Evolutionary conservation across 495 filamentous ascomycete genomes (phyloP), one percentile per base, ranked within the genome.

Genomic region (Penicillium lividum): DNA sequence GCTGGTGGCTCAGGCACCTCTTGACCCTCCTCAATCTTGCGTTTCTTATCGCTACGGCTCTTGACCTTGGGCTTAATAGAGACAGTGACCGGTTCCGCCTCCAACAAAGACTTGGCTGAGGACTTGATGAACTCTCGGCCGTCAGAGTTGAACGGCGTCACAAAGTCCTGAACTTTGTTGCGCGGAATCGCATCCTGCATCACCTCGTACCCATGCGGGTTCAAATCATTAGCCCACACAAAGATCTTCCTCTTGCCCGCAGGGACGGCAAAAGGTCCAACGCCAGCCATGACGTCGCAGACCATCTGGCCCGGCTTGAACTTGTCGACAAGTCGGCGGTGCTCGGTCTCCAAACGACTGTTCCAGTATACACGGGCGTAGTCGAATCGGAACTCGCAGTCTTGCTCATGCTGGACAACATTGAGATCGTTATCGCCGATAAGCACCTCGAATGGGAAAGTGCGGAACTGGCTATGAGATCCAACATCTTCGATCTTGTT

Each of bases 181-280:
- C 82, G 76, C 36, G 72, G 69, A 15, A 95, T 82, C 5, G 89
- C 89, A 49, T 86, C 81, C 38, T 77, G 65, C 68, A 99, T 84
- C 50, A 82, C 84, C 48, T 76, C 80, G 71, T 83, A 89, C 55
- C 91, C 92, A 56, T 94, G 89, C 5, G 94, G 94, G 65, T 99
- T 99, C 66, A 97, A 84, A 68, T 99, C 94, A 69, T 98, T 98
- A 10, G 92, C 94, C 89, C 89, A 96, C 38, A 97, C 93, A 62
- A 97, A 93, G n/a, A 91, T 89, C 46, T 84, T 83, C 71, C 88
- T 92, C 76, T 88, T 93, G 28, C 90, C 94, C 1, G 94, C 93
- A 0, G 94, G 94, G 3, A 98, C 78, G 30, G 93, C 93, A 70
- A 99, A 99, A 1, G 94, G 94, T 1, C 94, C 94, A 44, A 99